Evolutionary conservation across 2,329 filamentous ascomycete species (phyloP), one percentile per base, ranked within the genome.

Genomic region (Penicillium sp.): DNA sequence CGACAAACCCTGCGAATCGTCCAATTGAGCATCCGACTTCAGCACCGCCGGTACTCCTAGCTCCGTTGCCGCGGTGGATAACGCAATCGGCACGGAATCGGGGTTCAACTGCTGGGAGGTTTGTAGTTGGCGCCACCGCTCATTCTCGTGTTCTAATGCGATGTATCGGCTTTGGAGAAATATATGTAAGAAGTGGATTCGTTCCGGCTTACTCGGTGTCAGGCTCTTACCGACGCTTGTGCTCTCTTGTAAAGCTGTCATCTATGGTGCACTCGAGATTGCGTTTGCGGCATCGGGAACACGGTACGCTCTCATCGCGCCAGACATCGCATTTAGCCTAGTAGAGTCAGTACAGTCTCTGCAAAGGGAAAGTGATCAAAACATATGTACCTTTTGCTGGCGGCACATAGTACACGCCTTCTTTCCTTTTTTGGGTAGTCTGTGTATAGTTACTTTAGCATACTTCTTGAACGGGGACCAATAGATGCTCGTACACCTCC

Each of bases 391-490:
- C 68, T 77, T 77, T 59, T 77, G 75, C 57, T 77, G 75, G 38
- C 74, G 66, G 61, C 75, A 77, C 60, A 75, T 72, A 2, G 74
- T 76, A 55, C 74, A 77, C 6, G 74, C 74, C 56, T 73, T 75
- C 60, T 75, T 75, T 38, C 66, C 65, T 56, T 68, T 71, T 37
- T 65, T 62, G 25, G 61, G 40, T 18, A 61, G 54, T 29, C 64
- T 65, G 41, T 44, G 48, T 23, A 21, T 31, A 2, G 27, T 46
- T 52, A 54, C 37, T 35, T 67, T 57, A 67, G 56, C 44, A 47
- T 18, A n/a, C 13, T 50, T 25, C 15, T 35, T 18, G 12, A 27
- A 25, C 15, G 23, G 8, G 18, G 8, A 41, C n/a, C 9, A 31
- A 38, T 25, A 15, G 13, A 31, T 23, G 21, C 51, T 46, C 45